Conservation (phyloP, 106 monocot genomes). For the Dendrobium huoshanense region DNA sequence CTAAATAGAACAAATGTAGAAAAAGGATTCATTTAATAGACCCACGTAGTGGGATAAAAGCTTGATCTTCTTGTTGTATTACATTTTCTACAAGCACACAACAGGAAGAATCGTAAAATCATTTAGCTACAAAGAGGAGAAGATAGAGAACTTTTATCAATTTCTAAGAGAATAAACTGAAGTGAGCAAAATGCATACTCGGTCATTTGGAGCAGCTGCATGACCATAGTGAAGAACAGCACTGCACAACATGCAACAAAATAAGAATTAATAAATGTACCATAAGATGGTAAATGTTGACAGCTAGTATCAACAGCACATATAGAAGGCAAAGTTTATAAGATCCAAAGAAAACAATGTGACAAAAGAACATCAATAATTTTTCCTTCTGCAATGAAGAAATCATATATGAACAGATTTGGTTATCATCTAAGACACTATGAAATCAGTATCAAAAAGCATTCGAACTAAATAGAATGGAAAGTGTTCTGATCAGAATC, state of each 20-base stretch:
- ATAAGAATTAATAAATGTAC: neutral
- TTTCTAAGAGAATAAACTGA: neutral
- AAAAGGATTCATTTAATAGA: too few relatives aligned
- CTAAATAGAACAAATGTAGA: too few relatives aligned
- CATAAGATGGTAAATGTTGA: neutral
- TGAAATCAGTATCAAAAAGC: neutral
- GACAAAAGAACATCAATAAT: neutral
- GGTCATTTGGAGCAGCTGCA: conserved; percentile 97
- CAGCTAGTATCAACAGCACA: neutral
- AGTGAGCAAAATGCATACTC: conserved; percentile 30
- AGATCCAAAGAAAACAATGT: neutral
- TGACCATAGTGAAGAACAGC: conserved; percentile 98
- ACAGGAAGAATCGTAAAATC: neutral
- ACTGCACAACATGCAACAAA: conserved; percentile 34
- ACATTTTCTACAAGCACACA: neutral
- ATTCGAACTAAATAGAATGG: neutral
- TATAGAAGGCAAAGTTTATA: neutral
- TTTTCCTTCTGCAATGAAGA: neutral
- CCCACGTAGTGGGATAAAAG: too few relatives aligned
- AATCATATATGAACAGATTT: neutral
- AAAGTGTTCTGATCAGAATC: neutral
- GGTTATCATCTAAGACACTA: neutral
- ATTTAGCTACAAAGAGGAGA: neutral
- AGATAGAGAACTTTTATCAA: too few relatives aligned
- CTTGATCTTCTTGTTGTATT: too few relatives aligned